Base-by-base conservation (phyloP, 2,329 filamentous ascomycete genomes). In the Escovopsis sp. region DNA sequence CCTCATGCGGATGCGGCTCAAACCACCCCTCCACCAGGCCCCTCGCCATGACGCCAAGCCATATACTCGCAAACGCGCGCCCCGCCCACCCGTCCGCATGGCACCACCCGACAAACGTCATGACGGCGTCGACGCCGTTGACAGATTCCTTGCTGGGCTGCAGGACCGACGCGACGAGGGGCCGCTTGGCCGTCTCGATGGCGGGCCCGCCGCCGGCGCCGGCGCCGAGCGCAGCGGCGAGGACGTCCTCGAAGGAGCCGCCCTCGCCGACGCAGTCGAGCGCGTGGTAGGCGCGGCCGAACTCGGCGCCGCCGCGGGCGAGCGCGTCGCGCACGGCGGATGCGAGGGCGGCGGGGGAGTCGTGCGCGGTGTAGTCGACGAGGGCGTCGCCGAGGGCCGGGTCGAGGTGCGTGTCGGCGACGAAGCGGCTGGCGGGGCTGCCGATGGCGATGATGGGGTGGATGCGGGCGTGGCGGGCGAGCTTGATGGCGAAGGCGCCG, bases 381-480 rank as follows among this genome's bases (percentile, higher is more conserved):
- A 53, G 31, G 3, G 34, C 31, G 20, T 54, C 51, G 3, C 50
- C 50, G 7, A 47, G 47, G 29, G 32, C 10, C 6, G 25, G n/a
- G 14, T 51, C 45, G 12, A 53, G 33, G 12, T 48, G 16, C 0
- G 37, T 34, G 33, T 50, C 33, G 39, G 15, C 4, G 37, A 37
- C 27, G 33, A 43, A 47, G 13, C 35, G 16, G n/a, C 20, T 45
- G 29, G 35, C 40, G 9, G 12, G 56, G 9, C 75, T 73, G 1
- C 72, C 72, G 14, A 80, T 57, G 31, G 64, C 65, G 47, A 79
- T 72, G 37, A 79, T 62, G 0, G 75, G 75, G 50, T 76, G 71
- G 35, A 79, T 69, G 44, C 72, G 70, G n/a, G 63, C 57, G 5
- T 45, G 55, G 1, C 48, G 50, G 12, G 69, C 70, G 4, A 79